Conservation (phyloP, 108 stramenopile genomes). For the Conticribra weissflogii region DNA sequence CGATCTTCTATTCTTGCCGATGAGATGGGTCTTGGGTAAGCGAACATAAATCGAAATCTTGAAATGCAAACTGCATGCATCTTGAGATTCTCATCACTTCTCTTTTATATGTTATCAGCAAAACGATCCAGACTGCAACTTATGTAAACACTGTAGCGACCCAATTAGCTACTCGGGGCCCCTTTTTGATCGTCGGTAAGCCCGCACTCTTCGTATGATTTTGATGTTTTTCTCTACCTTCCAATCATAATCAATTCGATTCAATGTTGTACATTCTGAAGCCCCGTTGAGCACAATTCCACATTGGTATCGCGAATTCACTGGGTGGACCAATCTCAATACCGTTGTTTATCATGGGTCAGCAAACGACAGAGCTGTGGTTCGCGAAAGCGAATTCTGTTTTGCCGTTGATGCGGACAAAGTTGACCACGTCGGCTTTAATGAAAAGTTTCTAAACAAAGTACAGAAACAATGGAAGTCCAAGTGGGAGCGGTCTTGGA, state of each 20-base stretch:
- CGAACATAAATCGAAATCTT: neutral
- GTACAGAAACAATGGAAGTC: constrained; percentile 35
- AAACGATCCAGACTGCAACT: constrained; percentile 89
- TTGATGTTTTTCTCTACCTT: too few species aligned
- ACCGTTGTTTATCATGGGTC: constrained; percentile 95
- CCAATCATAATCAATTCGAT: too few species aligned
- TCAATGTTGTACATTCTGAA: too few species aligned
- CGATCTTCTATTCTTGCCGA: constrained; percentile 92
- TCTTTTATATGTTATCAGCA: constrained; percentile 25
- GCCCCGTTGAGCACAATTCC: too few species aligned
- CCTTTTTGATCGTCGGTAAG: constrained; percentile 92
- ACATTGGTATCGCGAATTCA: constrained; percentile 96
- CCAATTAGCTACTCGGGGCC: constrained; percentile 59
- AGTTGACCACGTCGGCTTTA: constrained; percentile 48
- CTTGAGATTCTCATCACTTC: neutral
- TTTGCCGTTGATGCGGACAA: constrained; percentile 69
- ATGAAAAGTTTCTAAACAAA: constrained; percentile 66
- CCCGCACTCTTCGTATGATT: too few species aligned
- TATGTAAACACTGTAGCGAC: constrained; percentile 71
- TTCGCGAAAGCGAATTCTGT: constrained; percentile 85
- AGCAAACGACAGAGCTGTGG: constrained; percentile 71
- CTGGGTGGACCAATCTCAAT: constrained; percentile 92
- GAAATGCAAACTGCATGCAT: constrained; percentile 4
- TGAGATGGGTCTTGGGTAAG: constrained; percentile 94
- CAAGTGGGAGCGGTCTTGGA: constrained; percentile 68